A percentile compares a stretch with the other conserved stretches of the same genome.
These are phyloP conservation scores for Pseudonectria buxi DNA, from an alignment of 2,329 filamentous ascomycete species.

Conservation along the genomic window DNA sequence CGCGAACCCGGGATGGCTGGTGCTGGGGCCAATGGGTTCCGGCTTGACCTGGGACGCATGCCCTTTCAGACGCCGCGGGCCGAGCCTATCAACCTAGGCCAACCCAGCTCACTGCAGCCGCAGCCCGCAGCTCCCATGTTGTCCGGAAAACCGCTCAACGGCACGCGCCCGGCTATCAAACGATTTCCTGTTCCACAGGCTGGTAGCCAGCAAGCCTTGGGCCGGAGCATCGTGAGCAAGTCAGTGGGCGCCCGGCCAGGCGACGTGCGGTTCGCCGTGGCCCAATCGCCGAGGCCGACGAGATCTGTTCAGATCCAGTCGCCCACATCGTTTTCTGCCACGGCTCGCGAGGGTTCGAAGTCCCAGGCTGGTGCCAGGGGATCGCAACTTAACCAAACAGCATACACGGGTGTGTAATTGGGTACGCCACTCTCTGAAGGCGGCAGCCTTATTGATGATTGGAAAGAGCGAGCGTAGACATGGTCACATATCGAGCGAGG, in stretches of 20 bases:
- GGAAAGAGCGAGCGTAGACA: too few relatives aligned
- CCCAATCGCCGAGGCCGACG: slow-evolving; percentile 5
- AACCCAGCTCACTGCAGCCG: slow-evolving; percentile 2
- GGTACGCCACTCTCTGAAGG: too few relatives aligned
- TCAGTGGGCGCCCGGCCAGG: slow-evolving; percentile 14
- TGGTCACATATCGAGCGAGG: not conserved
- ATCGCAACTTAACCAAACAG: slow-evolving; percentile 4
- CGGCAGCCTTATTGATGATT: too few relatives aligned
- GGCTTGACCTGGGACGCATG: not conserved
- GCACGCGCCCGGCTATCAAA: slow-evolving; percentile 7
- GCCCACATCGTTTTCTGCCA: slow-evolving; percentile 12
- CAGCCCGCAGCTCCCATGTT: not conserved
- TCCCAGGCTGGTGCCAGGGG: not conserved
- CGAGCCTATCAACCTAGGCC: slow-evolving; percentile 1
- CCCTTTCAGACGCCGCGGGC: slow-evolving; percentile 1
- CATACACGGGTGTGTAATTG: not conserved
- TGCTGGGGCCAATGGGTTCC: not conserved
- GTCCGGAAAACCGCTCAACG: not conserved
- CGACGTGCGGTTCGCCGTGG: slow-evolving; percentile 8
- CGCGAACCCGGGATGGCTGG: slow-evolving; percentile 21
- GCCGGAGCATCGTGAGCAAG: slow-evolving; percentile 8
- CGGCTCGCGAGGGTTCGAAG: slow-evolving; percentile 7
- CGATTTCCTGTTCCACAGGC: slow-evolving; percentile 6
- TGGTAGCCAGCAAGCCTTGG: slow-evolving; percentile 4
- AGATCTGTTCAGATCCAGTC: slow-evolving; percentile 20